phyloP scores from a whole-genome alignment of 495 filamentous ascomycete species.

The Daldinia grandis region DNA sequence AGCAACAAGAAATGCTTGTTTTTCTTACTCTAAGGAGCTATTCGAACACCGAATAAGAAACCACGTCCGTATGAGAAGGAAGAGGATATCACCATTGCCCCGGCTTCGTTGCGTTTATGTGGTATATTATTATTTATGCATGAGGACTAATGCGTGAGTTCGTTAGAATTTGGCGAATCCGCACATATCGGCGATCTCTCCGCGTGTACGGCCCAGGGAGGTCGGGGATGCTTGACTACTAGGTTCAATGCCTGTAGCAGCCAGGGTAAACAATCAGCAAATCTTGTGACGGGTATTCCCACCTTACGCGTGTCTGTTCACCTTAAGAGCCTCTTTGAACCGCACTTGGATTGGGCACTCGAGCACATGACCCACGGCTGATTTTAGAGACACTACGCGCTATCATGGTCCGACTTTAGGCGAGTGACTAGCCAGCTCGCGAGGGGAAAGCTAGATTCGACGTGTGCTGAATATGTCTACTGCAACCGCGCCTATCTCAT shows the following conservation, averaged over 20 bases:
- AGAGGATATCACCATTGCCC: constrained; percentile 13
- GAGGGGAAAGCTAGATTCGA: constrained; percentile 10
- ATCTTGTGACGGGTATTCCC: constrained; percentile 30
- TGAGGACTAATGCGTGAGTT: constrained; percentile 26
- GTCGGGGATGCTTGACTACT: constrained; percentile 36
- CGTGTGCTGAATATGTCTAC: constrained; percentile 5
- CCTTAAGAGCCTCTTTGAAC: constrained; percentile 42
- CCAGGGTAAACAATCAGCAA: constrained; percentile 35
- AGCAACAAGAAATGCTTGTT: constrained; percentile 4
- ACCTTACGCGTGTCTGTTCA: constrained; percentile 32
- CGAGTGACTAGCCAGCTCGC: neutral
- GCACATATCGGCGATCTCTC: constrained; percentile 41
- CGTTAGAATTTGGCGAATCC: constrained; percentile 29
- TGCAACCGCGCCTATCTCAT: constrained; percentile 1
- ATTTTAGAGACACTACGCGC: constrained; percentile 13
- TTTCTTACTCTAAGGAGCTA: constrained; percentile 5
- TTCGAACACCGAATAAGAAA: constrained; percentile 7
- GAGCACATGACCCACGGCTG: constrained; percentile 17
- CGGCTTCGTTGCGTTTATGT: constrained; percentile 7
- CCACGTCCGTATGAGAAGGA: constrained; percentile 1
- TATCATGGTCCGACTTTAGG: constrained; percentile 12
- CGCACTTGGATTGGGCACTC: constrained; percentile 21
- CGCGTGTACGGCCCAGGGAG: constrained; percentile 21
- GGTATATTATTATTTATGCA: constrained; percentile 33
- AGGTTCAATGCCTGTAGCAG: constrained; percentile 23